A percentile compares a stretch with the other conserved stretches of the same genome.
Conservation (phyloP, 805 yeast species). For the Nadsonia fulvescens region DNA sequence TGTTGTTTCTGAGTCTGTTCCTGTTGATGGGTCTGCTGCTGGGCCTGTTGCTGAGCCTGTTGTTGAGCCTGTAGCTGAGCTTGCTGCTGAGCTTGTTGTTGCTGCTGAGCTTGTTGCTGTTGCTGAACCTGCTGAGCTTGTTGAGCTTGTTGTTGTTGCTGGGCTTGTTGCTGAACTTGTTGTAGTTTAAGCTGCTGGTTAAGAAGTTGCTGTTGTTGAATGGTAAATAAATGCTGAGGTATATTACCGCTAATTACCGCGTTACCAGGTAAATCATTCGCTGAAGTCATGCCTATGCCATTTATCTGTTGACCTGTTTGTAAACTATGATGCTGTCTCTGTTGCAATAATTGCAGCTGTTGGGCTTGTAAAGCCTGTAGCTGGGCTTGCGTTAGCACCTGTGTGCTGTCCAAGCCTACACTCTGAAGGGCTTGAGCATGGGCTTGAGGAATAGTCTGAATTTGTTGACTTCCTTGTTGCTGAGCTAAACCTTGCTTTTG, state of each 20-base stretch:
- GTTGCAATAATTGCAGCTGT: conserved; percentile 6
- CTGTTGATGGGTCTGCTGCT: conserved; percentile 2
- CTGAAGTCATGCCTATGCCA: too few species aligned
- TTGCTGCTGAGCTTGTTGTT: background rate
- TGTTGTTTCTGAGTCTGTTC: conserved; percentile 4
- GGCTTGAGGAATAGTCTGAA: too few species aligned
- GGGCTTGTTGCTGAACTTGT: conserved; percentile 4
- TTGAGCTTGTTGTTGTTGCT: conserved; percentile 4
- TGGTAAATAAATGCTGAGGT: too few species aligned
- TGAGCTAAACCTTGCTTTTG: too few species aligned
- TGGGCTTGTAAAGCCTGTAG: conserved; percentile 1
- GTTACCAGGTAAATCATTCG: conserved; percentile 1
- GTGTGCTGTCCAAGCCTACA: too few species aligned
- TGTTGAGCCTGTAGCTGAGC: background rate
- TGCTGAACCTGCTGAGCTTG: conserved; percentile 2
- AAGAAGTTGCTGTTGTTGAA: background rate
- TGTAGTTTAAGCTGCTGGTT: conserved; percentile 1
- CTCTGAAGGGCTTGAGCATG: too few species aligned
- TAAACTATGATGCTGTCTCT: conserved; percentile 6
- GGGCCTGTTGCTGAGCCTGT: conserved; percentile 1
- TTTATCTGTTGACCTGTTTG: too few species aligned
- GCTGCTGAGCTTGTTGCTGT: conserved; percentile 5
- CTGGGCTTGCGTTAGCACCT: too few species aligned
- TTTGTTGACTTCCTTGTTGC: too few species aligned
- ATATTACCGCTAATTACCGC: conserved; percentile 1